Percentiles rank a stretch among this genome's conserved stretches.
phyloP scores from a whole-genome alignment of 139 green algal species.

The Spirogloea muscicola region DNA sequence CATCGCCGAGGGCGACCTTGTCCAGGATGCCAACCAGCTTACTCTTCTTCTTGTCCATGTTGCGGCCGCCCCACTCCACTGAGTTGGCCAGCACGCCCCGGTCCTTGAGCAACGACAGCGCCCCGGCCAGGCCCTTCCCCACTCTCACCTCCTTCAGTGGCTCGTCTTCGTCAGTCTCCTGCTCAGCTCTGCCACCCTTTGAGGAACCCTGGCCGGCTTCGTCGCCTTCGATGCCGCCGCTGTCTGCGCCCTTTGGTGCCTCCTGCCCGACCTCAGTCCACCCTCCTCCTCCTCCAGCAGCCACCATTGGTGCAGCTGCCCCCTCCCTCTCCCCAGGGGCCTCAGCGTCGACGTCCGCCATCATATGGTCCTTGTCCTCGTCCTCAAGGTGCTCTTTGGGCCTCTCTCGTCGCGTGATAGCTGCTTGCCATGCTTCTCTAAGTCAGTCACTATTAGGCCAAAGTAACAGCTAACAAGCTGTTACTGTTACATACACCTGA shows the following conservation, averaged over 20 bases:
- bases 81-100: constrained; percentile 68
- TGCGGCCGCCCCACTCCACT: constrained; percentile 79
- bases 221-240: no score
- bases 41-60: constrained; percentile 75
- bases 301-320: not conserved
- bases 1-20: not conserved
- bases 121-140: constrained; percentile 65
- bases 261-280: constrained; percentile 4
- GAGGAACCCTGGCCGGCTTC: no score
- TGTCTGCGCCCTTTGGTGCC: no score
- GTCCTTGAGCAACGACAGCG: constrained; percentile 74
- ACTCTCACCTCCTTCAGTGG: constrained; percentile 34
- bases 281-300: not conserved
- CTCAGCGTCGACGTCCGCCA: constrained; percentile 40
- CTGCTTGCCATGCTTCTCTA: no score
- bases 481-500: no score
- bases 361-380: constrained; percentile 36
- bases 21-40: constrained; percentile 47
- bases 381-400: constrained; percentile 7
- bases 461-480: no score
- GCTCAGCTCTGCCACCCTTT: constrained; percentile 25
- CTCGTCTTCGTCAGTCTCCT: constrained; percentile 37
- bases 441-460: no score
- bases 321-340: not conserved
- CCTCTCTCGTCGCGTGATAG: not conserved